These are phyloP conservation scores for Luzula sylvatica DNA, from an alignment of 176 grass and related monocot species.

Conservation along the genomic window DNA sequence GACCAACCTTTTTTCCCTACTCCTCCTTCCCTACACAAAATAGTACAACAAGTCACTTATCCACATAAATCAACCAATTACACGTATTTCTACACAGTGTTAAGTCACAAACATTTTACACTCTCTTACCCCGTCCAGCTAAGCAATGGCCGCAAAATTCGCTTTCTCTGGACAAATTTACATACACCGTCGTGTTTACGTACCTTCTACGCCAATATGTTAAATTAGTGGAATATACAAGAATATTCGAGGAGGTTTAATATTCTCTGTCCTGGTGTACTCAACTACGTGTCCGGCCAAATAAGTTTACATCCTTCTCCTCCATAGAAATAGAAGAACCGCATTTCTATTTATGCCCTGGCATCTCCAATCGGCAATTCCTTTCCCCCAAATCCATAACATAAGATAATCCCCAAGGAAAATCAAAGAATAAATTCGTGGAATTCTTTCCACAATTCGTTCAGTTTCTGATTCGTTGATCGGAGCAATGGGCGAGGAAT, in stretches of 20 bases:
- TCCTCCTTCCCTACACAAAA: neutral
- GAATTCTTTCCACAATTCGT: conserved; percentile 2
- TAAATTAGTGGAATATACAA: neutral
- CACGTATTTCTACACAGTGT: too few species aligned
- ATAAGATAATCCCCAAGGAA: neutral
- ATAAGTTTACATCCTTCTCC: neutral
- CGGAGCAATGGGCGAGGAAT: conserved; percentile 5
- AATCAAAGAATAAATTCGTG: neutral
- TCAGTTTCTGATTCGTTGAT: neutral
- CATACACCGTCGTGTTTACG: neutral
- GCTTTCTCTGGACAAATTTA: neutral
- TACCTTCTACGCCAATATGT: neutral
- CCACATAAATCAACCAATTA: too few species aligned
- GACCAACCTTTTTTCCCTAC: neutral
- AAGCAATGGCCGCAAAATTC: neutral
- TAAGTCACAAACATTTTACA: neutral
- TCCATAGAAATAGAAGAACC: neutral
- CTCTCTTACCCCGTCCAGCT: neutral
- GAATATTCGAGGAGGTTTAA: too few species aligned
- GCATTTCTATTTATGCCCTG: neutral
- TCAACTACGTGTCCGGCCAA: neutral
- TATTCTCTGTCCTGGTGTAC: too few species aligned
- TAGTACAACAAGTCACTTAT: too few species aligned
- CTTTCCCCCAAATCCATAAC: neutral
- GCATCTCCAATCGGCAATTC: conserved; percentile 1